Conservation (phyloP, 2,329 filamentous ascomycete species). For the Akanthomyces lecanii region DNA sequence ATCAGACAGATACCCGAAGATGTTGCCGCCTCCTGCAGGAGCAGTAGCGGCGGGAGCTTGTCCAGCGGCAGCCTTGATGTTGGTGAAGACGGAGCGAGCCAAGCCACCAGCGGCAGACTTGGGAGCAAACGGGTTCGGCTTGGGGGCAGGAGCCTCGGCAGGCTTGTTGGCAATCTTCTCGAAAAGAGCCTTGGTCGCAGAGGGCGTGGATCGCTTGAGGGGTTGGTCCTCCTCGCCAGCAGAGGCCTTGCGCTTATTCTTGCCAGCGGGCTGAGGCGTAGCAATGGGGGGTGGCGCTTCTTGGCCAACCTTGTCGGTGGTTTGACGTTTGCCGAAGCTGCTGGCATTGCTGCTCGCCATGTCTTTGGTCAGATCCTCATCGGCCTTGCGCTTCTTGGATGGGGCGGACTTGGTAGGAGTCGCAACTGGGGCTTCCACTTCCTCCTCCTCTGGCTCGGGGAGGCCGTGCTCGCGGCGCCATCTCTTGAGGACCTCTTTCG, state of each 20-base stretch:
- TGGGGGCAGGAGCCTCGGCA: conserved; percentile 27
- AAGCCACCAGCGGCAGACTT: conserved; percentile 36
- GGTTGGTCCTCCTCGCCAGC: conserved; percentile 47
- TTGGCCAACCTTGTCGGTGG: conserved; percentile 37
- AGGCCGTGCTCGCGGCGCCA: conserved; percentile 56
- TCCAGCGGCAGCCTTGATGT: conserved; percentile 31
- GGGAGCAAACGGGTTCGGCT: conserved; percentile 31
- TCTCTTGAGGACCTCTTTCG: conserved; percentile 52
- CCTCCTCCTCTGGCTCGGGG: conserved; percentile 46
- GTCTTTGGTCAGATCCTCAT: conserved; percentile 44
- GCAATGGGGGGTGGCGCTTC: conserved; percentile 27
- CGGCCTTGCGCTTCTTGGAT: conserved; percentile 54
- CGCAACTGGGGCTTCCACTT: conserved; percentile 28
- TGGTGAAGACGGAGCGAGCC: conserved; percentile 41
- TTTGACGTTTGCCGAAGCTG: conserved; percentile 47
- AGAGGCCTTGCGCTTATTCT: conserved; percentile 52
- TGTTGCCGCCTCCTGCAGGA: conserved; percentile 39
- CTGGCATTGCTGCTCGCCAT: conserved; percentile 32
- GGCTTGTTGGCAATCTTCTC: conserved; percentile 54
- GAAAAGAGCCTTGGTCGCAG: conserved; percentile 52
- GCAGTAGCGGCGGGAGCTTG: conserved; percentile 18
- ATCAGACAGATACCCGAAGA: conserved; percentile 58
- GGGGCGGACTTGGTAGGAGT: conserved; percentile 32
- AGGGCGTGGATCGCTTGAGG: conserved; percentile 46
- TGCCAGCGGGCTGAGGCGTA: conserved; percentile 32